Evolutionary conservation across 2,329 filamentous ascomycete genomes (phyloP).

Genomic region (Zymoseptoria ardabiliae): DNA sequence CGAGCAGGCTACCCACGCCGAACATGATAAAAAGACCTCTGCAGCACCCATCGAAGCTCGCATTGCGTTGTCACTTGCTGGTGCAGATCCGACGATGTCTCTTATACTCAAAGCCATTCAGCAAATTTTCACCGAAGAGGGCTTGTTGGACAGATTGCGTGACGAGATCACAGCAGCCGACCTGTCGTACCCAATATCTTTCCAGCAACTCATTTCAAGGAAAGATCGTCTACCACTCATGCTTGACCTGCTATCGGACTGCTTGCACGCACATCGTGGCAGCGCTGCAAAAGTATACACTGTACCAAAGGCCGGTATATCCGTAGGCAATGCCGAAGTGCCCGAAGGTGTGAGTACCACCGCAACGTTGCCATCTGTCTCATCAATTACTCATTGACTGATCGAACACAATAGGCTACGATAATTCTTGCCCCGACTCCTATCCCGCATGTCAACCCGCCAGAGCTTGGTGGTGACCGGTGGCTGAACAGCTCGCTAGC

Average conservation of each 20-base stretch:
- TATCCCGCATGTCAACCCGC: constrained; percentile 4
- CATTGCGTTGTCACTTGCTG: constrained; percentile 12
- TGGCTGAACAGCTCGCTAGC: constrained; percentile 3
- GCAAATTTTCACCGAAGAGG: constrained; percentile 10
- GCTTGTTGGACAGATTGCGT: constrained; percentile 12
- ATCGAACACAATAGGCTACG: constrained; percentile 5
- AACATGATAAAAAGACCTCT: neutral
- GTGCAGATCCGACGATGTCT: constrained; percentile 12
- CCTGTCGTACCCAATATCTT: constrained; percentile 1
- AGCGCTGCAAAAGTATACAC: neutral
- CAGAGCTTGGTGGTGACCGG: constrained; percentile 1
- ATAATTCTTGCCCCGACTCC: constrained; percentile 7
- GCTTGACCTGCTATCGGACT: constrained; percentile 13
- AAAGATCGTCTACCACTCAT: constrained; percentile 8
- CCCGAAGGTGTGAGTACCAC: neutral
- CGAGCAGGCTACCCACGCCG: neutral
- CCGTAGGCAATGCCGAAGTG: neutral
- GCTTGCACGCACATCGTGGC: constrained; percentile 3
- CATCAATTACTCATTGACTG: neutral
- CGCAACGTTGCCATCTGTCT: neutral
- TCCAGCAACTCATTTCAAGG: constrained; percentile 9
- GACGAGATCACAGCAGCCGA: constrained; percentile 7
- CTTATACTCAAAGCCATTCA: constrained; percentile 11
- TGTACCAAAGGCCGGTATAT: constrained; percentile 3
- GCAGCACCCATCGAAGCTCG: constrained; percentile 6